phyloP scores from a whole-genome alignment of 2,329 filamentous ascomycete species.

The Diaporthe citri region DNA sequence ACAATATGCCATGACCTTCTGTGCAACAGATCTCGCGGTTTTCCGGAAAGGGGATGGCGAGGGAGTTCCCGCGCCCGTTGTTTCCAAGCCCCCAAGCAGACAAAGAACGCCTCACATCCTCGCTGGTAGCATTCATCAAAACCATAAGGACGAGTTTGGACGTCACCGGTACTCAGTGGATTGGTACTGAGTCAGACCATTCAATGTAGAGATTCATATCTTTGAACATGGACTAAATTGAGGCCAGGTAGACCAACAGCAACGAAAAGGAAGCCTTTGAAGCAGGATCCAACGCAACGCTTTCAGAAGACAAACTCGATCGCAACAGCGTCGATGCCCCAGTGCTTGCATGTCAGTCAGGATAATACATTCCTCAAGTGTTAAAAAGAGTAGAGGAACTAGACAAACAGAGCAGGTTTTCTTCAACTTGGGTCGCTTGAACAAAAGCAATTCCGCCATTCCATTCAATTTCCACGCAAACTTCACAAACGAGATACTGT shows the following conservation, averaged over 20 bases:
- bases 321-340: neutral
- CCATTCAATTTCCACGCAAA: neutral
- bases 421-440: neutral
- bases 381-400: rapidly evolving
- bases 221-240: neutral
- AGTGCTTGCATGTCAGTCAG: neutral
- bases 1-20: neutral
- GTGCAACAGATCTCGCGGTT: neutral
- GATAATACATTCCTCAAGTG: neutral
- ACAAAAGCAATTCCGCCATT: neutral
- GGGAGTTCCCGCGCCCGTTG: conserved; percentile 16
- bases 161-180: too few relatives aligned
- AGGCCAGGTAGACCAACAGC: neutral
- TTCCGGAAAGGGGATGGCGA: conserved; percentile 20
- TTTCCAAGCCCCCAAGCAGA: neutral
- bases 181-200: neutral
- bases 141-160: neutral
- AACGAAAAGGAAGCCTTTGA: neutral
- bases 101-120: neutral
- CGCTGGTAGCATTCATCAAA: too few relatives aligned
- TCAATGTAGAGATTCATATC: rapidly evolving
- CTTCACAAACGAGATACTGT: neutral
- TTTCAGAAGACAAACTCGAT: neutral
- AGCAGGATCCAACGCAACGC: neutral
- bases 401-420: neutral